Evolutionary conservation across 2,329 filamentous ascomycete genomes (phyloP).

Genomic region (Colletotrichum costaricense): DNA sequence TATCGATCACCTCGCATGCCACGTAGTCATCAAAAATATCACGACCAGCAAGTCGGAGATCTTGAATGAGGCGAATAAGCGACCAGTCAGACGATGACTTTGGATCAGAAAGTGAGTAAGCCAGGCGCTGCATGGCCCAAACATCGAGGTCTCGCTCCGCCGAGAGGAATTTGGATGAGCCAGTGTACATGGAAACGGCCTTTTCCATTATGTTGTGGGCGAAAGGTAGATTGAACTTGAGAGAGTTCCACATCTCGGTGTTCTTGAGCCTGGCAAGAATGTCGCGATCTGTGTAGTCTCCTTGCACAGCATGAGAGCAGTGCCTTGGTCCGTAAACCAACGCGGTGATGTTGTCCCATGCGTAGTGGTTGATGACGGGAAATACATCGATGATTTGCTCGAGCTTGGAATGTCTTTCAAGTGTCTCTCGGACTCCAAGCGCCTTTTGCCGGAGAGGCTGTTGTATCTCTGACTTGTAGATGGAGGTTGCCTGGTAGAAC

Average conservation of each 20-base stretch:
- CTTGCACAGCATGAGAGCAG: background rate
- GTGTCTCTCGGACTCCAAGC: background rate
- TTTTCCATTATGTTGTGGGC: background rate
- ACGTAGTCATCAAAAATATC: background rate
- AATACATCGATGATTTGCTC: background rate
- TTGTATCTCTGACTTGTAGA: background rate
- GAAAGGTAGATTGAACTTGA: background rate
- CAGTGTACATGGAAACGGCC: background rate
- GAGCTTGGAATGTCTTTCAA: background rate
- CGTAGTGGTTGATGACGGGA: background rate
- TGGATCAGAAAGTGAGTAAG: background rate
- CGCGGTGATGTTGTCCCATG: background rate
- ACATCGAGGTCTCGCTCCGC: background rate
- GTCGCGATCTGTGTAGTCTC: background rate
- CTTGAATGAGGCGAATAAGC: background rate
- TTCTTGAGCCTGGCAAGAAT: background rate
- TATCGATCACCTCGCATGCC: background rate
- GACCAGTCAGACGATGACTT: background rate
- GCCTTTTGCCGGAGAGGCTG: background rate
- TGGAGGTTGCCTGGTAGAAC: background rate
- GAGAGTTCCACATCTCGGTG: background rate
- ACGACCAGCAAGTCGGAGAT: background rate
- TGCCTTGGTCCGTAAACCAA: background rate
- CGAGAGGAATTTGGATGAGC: background rate
- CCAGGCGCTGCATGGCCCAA: background rate